Base-by-base conservation (phyloP, 2,329 filamentous ascomycete species). In the Cytospora schulzeri region DNA sequence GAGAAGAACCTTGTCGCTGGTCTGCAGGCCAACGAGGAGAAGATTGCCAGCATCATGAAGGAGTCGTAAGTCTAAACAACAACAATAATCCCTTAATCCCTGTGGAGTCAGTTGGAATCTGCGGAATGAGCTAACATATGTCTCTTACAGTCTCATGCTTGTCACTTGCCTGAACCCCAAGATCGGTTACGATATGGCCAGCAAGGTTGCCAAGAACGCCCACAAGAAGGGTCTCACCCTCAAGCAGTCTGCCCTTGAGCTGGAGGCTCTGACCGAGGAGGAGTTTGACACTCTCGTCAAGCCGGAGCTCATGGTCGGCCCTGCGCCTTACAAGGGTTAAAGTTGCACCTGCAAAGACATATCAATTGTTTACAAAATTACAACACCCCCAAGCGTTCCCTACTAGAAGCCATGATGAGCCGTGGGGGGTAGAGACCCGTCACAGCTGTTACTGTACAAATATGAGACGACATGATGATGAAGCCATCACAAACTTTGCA, bases 91-190 rank as follows among this genome's bases (percentile, higher is more conserved):
- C 19, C n/a, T n/a, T n/a, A n/a, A 1, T 26, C 1, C 9, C 17
- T 24, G 26, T 29, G 15, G n/a, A 17, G 15, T 35, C 26, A 50
- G 11, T 22, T 12, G 3, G 7, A 14, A 24, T 38, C 19, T 63
- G 24, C 48, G 52, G 48, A 55, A 15, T 11, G 69, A 60, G 60
- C 65, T 73, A 67, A 72, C 59, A 1, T 35, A 1, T 29, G 64
- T 31, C 53, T 38, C 58, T 56, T 5, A n/a, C 29, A 96, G 92
- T 75, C 85, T 99, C 73, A 99, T 99, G 95, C 86, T 98, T 70
- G 95, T 98, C 41, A 99, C 95, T 69, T 97, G 94, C 84, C 85
- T 98, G 68, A 97, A 97, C 85, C 93, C 93, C 71, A 92, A 96
- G 79, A 97, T 98, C 75, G 94, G 93, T 66, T 97, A 97, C 79